Percentiles rank a stretch among this genome's conserved stretches.
These are phyloP conservation scores for Tolypocladium inflatum DNA, from an alignment of 2,329 filamentous ascomycete species.

Conservation along the genomic window DNA sequence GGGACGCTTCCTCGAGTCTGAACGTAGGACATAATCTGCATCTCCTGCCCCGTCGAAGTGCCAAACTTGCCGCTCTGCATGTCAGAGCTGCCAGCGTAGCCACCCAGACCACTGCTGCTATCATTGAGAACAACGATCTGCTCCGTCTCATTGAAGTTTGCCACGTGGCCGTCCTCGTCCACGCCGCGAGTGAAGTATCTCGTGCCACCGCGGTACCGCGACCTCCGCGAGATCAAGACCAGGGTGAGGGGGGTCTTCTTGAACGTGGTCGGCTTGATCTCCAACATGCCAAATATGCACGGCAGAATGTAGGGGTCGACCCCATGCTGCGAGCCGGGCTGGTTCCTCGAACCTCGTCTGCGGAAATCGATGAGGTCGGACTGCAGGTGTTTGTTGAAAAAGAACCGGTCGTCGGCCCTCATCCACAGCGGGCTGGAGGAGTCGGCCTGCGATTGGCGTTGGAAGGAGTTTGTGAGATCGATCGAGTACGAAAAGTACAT, in stretches of 20 bases:
- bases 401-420: conserved; percentile 92
- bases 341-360: conserved; percentile 48
- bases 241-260: conserved; percentile 80
- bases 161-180: conserved; percentile 88
- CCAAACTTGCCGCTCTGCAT: conserved; percentile 65
- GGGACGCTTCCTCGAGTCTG: conserved; percentile 95
- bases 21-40: conserved; percentile 87
- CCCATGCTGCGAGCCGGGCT: conserved; percentile 60
- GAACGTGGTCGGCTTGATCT: conserved; percentile 78
- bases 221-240: conserved; percentile 79
- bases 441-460: conserved; percentile 77
- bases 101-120: conserved; percentile 60
- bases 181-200: conserved; percentile 92
- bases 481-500: conserved; percentile 99
- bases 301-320: conserved; percentile 90
- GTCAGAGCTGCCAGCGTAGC: conserved; percentile 67
- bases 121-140: conserved; percentile 89
- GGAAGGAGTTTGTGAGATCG: conserved; percentile 94
- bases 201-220: conserved; percentile 80
- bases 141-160: conserved; percentile 98
- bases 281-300: conserved; percentile 92
- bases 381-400: conserved; percentile 94
- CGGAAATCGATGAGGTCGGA: conserved; percentile 88
- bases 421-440: conserved; percentile 72
- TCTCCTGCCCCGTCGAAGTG: conserved; percentile 55